Percentiles rank a stretch among this genome's conserved stretches.
These are phyloP conservation scores for Xanthoconium separans DNA, from an alignment of 1,284 basidiomycete genomes.

Conservation along the genomic window DNA sequence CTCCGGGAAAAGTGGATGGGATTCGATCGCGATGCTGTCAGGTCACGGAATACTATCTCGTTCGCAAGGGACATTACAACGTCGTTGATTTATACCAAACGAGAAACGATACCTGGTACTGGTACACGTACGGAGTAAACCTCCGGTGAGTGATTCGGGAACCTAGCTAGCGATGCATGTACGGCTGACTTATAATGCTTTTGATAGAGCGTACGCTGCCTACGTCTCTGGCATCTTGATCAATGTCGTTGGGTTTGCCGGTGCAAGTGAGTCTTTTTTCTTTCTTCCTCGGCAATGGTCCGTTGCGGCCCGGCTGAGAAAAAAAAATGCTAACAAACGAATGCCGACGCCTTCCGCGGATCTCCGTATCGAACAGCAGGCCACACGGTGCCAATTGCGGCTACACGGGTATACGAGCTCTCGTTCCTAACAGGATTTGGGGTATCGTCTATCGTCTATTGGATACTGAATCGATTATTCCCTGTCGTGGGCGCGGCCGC, in stretches of 20 bases:
- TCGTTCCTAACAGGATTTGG: constrained; percentile 81
- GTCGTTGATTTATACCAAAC: constrained; percentile 71
- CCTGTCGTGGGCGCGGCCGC: constrained; percentile 54
- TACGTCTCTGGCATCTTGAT: constrained; percentile 79
- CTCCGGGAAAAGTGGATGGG: not conserved
- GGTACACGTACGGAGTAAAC: constrained; percentile 78
- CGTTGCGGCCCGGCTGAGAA: constrained; percentile 2
- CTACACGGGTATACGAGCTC: constrained; percentile 70
- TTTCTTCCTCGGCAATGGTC: not conserved
- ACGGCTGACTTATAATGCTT: not conserved
- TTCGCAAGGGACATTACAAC: constrained; percentile 71
- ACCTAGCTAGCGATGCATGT: not conserved
- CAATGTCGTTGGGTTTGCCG: constrained; percentile 76
- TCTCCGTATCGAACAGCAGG: constrained; percentile 41
- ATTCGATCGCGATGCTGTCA: constrained; percentile 19
- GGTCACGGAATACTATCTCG: constrained; percentile 80
- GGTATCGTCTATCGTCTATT: constrained; percentile 66
- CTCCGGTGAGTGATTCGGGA: constrained; percentile 45
- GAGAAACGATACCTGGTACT: constrained; percentile 65
- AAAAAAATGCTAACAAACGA: not conserved
- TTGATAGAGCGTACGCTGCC: constrained; percentile 60
- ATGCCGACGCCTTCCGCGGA: not conserved
- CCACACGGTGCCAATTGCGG: constrained; percentile 57
- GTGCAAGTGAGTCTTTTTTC: constrained; percentile 49
- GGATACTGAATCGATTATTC: constrained; percentile 53